These are phyloP conservation scores for Basipetospora chlamydospora DNA, from an alignment of 2,329 filamentous ascomycete species.

Conservation along the genomic window DNA sequence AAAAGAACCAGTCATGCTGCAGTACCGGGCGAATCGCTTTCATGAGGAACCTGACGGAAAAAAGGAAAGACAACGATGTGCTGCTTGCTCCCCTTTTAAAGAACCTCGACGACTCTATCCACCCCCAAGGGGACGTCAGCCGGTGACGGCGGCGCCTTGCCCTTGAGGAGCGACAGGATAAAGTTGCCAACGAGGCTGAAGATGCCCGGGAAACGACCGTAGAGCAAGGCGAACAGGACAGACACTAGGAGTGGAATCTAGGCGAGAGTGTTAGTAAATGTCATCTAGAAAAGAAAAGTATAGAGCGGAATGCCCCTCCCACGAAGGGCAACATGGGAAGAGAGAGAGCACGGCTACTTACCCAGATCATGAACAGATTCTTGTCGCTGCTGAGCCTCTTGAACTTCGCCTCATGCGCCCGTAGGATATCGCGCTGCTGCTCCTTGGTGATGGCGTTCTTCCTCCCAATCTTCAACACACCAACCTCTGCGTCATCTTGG, in stretches of 20 bases:
- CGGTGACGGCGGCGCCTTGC: background rate
- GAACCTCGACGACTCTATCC: conserved; percentile 1
- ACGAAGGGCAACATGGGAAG: conserved; percentile 13
- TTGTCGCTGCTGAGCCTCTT: conserved; percentile 49
- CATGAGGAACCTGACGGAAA: no score
- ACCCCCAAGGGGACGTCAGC: background rate
- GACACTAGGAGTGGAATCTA: conserved; percentile 27
- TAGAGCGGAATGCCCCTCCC: background rate
- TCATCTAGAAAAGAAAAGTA: background rate
- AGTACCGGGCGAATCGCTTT: no score
- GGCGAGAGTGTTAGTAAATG: background rate
- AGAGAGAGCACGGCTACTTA: no score
- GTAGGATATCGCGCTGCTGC: conserved; percentile 48
- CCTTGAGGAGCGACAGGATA: background rate
- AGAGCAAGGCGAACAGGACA: conserved; percentile 25
- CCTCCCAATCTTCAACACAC: conserved; percentile 42
- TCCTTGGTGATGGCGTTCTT: conserved; percentile 51
- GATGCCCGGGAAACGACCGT: conserved; percentile 2
- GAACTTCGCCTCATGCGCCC: conserved; percentile 45
- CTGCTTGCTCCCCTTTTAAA: no score
- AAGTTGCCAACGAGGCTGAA: background rate
- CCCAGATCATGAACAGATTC: conserved; percentile 57
- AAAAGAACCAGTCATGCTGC: no score
- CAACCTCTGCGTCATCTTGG: conserved; percentile 21
- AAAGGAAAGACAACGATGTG: no score